Conservation (phyloP, 2,329 filamentous ascomycete genomes). For the Neoscytalidium dimidiatum region DNA sequence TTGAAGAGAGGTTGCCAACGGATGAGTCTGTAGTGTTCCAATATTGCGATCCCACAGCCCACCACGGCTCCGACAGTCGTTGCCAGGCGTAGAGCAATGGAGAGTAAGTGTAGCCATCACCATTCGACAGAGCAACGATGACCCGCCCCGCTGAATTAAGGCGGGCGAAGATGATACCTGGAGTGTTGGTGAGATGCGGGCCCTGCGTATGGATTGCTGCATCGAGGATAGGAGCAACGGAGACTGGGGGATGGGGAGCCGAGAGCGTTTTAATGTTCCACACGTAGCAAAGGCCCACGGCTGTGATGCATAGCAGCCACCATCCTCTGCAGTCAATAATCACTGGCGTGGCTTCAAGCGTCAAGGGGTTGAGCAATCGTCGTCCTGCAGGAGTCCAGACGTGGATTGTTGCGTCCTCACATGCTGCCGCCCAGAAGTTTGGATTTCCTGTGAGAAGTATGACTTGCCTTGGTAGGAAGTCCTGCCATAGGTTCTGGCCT, state of each 20-base stretch:
- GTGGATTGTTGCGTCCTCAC: conserved; percentile 88
- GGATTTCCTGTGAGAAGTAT: conserved; percentile 89
- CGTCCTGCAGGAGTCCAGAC: conserved; percentile 92
- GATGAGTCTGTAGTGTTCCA: conserved; percentile 98
- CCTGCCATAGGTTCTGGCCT: conserved; percentile 84
- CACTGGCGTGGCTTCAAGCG: conserved; percentile 89
- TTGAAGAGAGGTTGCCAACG: conserved; percentile 75
- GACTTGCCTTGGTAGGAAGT: conserved; percentile 83
- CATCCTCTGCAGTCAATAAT: conserved; percentile 88
- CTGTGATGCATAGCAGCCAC: conserved; percentile 88
- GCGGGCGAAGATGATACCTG: conserved; percentile 86
- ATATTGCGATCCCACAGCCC: conserved; percentile 96
- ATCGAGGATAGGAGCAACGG: conserved; percentile 84
- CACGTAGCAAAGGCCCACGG: conserved; percentile 85
- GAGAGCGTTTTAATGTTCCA: conserved; percentile 87
- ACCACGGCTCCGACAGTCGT: conserved; percentile 94
- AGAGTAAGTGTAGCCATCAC: conserved; percentile 90
- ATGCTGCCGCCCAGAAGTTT: conserved; percentile 88
- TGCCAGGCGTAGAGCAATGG: conserved; percentile 89
- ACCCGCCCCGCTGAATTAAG: conserved; percentile 86
- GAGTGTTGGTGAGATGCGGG: conserved; percentile 74
- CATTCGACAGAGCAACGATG: conserved; percentile 88
- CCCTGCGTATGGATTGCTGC: conserved; percentile 79
- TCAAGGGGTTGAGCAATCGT: conserved; percentile 78
- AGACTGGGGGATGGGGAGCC: conserved; percentile 86